Evolutionary conservation across 192 early-diverging fungal species (phyloP).

Genomic region (Podochytrium sp.): DNA sequence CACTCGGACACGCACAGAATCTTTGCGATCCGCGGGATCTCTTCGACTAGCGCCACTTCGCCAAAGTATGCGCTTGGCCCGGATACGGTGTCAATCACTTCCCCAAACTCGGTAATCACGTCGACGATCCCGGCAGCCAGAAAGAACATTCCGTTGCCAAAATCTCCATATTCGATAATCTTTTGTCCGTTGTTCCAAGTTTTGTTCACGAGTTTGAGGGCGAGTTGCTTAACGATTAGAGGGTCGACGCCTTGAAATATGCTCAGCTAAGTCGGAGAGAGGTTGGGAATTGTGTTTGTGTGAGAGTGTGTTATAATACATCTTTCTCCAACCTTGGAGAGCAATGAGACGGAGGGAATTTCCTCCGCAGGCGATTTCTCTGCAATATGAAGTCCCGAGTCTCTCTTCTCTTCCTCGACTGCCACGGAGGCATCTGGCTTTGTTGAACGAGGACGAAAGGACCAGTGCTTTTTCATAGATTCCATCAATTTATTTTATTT

Average conservation of each 20-base stretch:
- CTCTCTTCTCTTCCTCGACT: no score
- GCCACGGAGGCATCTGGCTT: no score
- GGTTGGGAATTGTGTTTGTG: no score
- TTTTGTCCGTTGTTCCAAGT: slow-evolving; percentile 32
- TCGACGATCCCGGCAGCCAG: slow-evolving; percentile 50
- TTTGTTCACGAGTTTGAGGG: slow-evolving; percentile 37
- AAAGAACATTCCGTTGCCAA: slow-evolving; percentile 57
- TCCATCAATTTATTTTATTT: no score
- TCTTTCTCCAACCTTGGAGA: no score
- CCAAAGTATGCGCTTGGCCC: slow-evolving; percentile 53
- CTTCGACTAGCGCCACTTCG: slow-evolving; percentile 59
- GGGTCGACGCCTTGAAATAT: slow-evolving; percentile 44
- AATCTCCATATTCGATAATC: slow-evolving; percentile 45
- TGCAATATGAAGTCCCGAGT: no score
- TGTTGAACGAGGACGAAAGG: no score
- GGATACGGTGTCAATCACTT: slow-evolving; percentile 42
- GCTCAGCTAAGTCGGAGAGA: slow-evolving; percentile 35
- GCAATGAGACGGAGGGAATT: no score
- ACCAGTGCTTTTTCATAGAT: no score
- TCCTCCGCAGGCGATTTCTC: no score
- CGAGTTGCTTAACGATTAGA: slow-evolving; percentile 39
- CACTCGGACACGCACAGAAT: slow-evolving; percentile 36
- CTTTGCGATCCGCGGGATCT: slow-evolving; percentile 51
- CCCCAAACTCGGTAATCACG: slow-evolving; percentile 53
- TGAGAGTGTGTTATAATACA: no score